A percentile compares a stretch with the other conserved stretches of the same genome.
Conservation (phyloP, 495 filamentous ascomycete genomes). For the Penicillium alfredii region DNA sequence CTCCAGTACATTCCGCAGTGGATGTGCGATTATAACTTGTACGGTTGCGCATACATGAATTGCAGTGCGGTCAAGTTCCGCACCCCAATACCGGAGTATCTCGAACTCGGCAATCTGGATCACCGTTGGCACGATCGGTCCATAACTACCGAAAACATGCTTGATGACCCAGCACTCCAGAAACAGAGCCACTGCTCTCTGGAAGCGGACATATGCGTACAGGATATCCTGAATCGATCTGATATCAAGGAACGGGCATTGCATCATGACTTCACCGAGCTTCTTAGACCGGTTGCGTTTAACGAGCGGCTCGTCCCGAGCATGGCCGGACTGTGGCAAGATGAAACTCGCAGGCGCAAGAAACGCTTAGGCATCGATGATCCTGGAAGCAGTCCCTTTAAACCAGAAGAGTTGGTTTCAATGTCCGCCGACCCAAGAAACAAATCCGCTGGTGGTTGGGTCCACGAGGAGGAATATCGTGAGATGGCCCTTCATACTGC, state of each 20-base stretch:
- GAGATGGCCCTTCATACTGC: conserved; percentile 56
- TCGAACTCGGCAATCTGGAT: conserved; percentile 47
- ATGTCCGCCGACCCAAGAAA: conserved; percentile 79
- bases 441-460: conserved; percentile 66
- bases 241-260: conserved; percentile 66
- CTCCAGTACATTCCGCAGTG: conserved; percentile 88
- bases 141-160: conserved; percentile 47
- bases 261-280: conserved; percentile 85
- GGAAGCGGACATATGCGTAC: conserved; percentile 81
- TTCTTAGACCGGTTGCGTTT: conserved; percentile 52
- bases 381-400: conserved; percentile 67
- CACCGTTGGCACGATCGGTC: conserved; percentile 79
- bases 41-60: conserved; percentile 83
- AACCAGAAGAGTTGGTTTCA: conserved; percentile 69
- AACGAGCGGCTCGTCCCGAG: conserved; percentile 84
- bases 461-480: conserved; percentile 82
- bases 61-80: conserved; percentile 66
- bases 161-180: conserved; percentile 56
- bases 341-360: conserved; percentile 78
- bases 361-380: conserved; percentile 55
- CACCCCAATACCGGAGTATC: conserved; percentile 63
- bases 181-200: conserved; percentile 81
- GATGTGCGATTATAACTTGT: conserved; percentile 97
- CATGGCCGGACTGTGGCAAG: conserved; percentile 89
- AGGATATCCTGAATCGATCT: conserved; percentile 80